Evolutionary conservation across 495 filamentous ascomycete genomes (phyloP), one percentile per base, ranked within the genome.

Genomic region (Saxophila tyrrhenica): DNA sequence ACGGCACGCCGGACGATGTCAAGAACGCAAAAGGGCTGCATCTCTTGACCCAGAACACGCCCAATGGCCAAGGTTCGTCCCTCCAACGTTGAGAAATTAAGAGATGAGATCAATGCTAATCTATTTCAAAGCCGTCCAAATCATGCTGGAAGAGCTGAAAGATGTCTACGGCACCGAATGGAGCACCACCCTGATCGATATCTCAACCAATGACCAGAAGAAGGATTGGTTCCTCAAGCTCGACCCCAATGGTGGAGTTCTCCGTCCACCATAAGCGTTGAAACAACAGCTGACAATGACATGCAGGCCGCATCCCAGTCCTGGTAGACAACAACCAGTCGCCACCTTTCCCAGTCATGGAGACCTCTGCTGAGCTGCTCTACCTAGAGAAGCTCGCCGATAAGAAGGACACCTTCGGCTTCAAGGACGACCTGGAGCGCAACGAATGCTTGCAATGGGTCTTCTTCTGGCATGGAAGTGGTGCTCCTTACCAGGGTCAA

Each of bases 181-280:
- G 71, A 77, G 73, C 1, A 74, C 71, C 0, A 78, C 71, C 21
- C 32, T 78, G 8, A 74, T 79, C 51, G 66, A 78, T 55, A 74
- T 78, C 44, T 68, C 66, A 48, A 80, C 73, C 50, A 77, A 78
- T 50, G 75, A 77, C 54, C 76, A 80, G 55, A 80, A 79, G 69
- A 74, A 78, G 47, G 73, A 77, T 25, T 80, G 76, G 77, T 80
- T 79, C 55, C 66, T 80, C 19, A 66, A 71, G 25, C 66, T 79
- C 29, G 65, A 77, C 50, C 72, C 74, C 51, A 76, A 50, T 38
- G 48, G 48, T 39, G 5, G 9, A 10, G 9, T 13, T 11, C 3
- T 10, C 38, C 74, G 52, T 70, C 54, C 52, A 54, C 20, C 11
- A 46, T 29, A 1, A 25, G 25, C n/a, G n/a, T n/a, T 8, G 24